These are phyloP conservation scores for Plasmodium relictum DNA, from an alignment of 169 alveolate genomes.

Conservation along the genomic window DNA sequence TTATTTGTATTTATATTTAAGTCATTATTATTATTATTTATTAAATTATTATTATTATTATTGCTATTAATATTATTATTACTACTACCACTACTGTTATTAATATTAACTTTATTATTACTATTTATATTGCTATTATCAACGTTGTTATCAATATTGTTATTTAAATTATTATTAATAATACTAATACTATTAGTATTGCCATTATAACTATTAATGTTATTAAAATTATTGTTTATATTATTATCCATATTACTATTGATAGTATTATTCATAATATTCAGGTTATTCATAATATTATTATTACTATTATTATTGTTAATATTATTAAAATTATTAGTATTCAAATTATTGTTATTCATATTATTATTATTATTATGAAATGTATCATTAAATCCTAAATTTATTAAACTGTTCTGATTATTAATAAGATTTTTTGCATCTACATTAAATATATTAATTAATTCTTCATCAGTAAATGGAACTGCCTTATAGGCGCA, in stretches of 20 bases:
- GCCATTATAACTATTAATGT: slow-evolving; percentile 1
- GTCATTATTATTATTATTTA: background rate
- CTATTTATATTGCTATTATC: no score
- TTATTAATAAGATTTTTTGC: slow-evolving; percentile 38
- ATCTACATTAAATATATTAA: slow-evolving; percentile 65
- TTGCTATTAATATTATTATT: background rate
- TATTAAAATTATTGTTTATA: slow-evolving; percentile 7
- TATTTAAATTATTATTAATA: background rate
- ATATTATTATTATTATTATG: background rate
- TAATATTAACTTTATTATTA: background rate
- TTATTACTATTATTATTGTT: background rate
- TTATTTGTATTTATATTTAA: slow-evolving; percentile 6
- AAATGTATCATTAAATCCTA: slow-evolving; percentile 27
- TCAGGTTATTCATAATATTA: slow-evolving; percentile 19
- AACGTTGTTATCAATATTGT: background rate
- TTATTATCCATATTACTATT: background rate
- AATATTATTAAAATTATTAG: background rate
- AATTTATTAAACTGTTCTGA: slow-evolving; percentile 32
- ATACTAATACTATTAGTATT: background rate
- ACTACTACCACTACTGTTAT: background rate
- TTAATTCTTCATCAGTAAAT: slow-evolving; percentile 56
- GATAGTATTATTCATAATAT: background rate
- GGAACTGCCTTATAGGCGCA: slow-evolving; percentile 75
- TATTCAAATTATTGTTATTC: background rate
- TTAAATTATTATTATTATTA: background rate